A percentile compares a stretch with the other conserved stretches of the same genome.
Conservation (phyloP, 495 filamentous ascomycete genomes). For the Penicillium paradoxum region DNA sequence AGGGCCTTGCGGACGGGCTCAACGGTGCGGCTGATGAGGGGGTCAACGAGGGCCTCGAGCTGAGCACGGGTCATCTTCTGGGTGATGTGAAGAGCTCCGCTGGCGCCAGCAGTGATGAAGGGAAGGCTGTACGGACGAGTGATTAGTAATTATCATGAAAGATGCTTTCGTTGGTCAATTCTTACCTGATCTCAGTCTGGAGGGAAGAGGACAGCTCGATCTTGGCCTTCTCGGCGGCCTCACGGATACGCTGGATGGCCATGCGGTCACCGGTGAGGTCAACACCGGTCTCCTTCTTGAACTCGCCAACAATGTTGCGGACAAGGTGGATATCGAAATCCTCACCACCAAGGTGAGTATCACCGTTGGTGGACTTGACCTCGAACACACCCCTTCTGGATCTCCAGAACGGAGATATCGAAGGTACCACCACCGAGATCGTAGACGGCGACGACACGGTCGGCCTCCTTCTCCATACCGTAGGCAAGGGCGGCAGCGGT, state of each 20-base stretch:
- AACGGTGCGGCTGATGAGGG: slow-evolving; percentile 76
- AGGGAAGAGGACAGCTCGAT: slow-evolving; percentile 95
- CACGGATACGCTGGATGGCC: slow-evolving; percentile 98
- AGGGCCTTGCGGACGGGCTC: slow-evolving; percentile 96
- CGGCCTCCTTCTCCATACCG: slow-evolving; percentile 88
- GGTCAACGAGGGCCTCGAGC: slow-evolving; percentile 90
- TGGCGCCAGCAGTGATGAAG: slow-evolving; percentile 95
- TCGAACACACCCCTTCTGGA: slow-evolving; percentile 97
- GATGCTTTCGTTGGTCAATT: neutral
- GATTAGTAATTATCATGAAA: neutral
- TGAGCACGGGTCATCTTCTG: slow-evolving; percentile 86
- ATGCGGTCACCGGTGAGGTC: slow-evolving; percentile 92
- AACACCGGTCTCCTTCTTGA: slow-evolving; percentile 92
- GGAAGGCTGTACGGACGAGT: slow-evolving; percentile 50
- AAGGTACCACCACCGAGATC: slow-evolving; percentile 99
- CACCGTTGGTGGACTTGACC: slow-evolving; percentile 98
- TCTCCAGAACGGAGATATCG: slow-evolving; percentile 96
- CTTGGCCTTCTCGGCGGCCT: slow-evolving; percentile 99
- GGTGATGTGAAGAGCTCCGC: slow-evolving; percentile 97
- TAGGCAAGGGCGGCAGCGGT: slow-evolving; percentile 94
- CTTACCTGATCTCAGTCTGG: slow-evolving; percentile 87
- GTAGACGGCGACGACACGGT: slow-evolving; percentile 90
- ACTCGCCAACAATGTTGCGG: slow-evolving; percentile 88
- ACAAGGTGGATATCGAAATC: slow-evolving; percentile 97
- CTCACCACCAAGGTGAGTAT: slow-evolving; percentile 96